Evolutionary conservation across 1,284 basidiomycete species (phyloP).

Genomic region (Mycena sp.): DNA sequence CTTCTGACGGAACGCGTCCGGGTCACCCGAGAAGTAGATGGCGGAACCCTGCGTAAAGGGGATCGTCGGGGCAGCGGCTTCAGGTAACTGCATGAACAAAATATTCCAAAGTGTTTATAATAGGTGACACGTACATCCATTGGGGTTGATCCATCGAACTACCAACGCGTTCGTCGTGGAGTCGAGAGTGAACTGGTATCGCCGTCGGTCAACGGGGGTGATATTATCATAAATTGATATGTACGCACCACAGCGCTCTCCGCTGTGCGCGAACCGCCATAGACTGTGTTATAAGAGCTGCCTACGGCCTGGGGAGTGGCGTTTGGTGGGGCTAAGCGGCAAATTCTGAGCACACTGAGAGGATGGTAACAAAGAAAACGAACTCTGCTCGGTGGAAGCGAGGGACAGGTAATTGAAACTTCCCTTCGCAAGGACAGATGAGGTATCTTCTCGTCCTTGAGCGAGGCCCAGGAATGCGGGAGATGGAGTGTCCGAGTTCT

Average conservation of each 20-base stretch:
- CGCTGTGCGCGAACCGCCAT: not conserved
- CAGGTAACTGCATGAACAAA: not conserved
- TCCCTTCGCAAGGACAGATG: constrained; percentile 14
- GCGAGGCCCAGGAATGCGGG: constrained; percentile 23
- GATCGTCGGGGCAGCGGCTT: constrained; percentile 13
- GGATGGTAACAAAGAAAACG: not conserved
- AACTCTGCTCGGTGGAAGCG: constrained; percentile 23
- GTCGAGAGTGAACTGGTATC: constrained; percentile 17
- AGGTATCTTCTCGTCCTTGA: constrained; percentile 14
- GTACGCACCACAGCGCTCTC: constrained; percentile 27
- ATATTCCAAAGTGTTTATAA: not conserved
- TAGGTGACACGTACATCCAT: constrained; percentile 4
- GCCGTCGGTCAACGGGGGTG: not conserved
- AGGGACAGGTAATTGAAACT: constrained; percentile 24
- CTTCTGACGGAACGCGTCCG: constrained; percentile 5
- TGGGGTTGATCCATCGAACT: constrained; percentile 24
- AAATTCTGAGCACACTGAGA: too few species aligned
- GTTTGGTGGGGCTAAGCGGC: constrained; percentile 10
- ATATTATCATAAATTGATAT: not conserved
- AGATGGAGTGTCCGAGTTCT: constrained; percentile 19
- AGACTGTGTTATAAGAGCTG: constrained; percentile 2
- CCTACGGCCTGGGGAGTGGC: constrained; percentile 16
- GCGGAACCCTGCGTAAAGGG: constrained; percentile 1
- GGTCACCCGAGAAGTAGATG: constrained; percentile 22
- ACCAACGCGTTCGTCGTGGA: constrained; percentile 5